A percentile compares a stretch with the other conserved stretches of the same genome.
These are phyloP conservation scores for Aspergillus avenaceus DNA, from an alignment of 495 filamentous ascomycete genomes.

Conservation along the genomic window DNA sequence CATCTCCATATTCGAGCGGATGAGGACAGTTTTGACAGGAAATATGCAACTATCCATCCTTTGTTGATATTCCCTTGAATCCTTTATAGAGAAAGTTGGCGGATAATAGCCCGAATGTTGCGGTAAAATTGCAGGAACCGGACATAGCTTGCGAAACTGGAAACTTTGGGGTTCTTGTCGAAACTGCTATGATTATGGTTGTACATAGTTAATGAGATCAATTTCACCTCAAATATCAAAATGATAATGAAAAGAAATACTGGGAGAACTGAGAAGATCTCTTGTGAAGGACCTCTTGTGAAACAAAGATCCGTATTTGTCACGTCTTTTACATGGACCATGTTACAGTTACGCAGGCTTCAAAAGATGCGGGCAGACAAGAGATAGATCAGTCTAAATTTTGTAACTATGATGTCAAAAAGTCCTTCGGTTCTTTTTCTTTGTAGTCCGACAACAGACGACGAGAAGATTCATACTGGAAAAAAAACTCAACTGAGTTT, in stretches of 20 bases:
- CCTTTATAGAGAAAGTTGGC: not conserved
- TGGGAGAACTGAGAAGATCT: not conserved
- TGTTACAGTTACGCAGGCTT: too few relatives aligned
- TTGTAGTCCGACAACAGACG: too few relatives aligned
- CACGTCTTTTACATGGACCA: slow-evolving; percentile 4
- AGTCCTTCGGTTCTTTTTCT: not conserved
- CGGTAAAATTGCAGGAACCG: slow-evolving; percentile 1
- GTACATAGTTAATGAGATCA: slow-evolving; percentile 2
- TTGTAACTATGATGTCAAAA: not conserved
- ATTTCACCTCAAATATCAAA: slow-evolving; percentile 1
- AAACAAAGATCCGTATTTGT: not conserved
- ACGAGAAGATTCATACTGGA: too few relatives aligned
- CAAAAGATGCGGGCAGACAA: too few relatives aligned
- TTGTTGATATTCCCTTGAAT: not conserved
- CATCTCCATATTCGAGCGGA: slow-evolving; percentile 1
- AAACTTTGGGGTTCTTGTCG: not conserved
- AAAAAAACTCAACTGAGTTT: not conserved
- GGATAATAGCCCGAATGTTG: not conserved
- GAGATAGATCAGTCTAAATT: not conserved
- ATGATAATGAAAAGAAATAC: not conserved
- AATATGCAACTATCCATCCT: slow-evolving; percentile 1
- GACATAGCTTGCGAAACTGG: slow-evolving; percentile 3
- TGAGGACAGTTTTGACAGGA: not conserved
- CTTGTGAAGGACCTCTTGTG: not conserved
- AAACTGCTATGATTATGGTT: slow-evolving; percentile 1